Base-by-base conservation (phyloP, 1,284 basidiomycete species). In the Phellopilus nigrolimitatus region DNA sequence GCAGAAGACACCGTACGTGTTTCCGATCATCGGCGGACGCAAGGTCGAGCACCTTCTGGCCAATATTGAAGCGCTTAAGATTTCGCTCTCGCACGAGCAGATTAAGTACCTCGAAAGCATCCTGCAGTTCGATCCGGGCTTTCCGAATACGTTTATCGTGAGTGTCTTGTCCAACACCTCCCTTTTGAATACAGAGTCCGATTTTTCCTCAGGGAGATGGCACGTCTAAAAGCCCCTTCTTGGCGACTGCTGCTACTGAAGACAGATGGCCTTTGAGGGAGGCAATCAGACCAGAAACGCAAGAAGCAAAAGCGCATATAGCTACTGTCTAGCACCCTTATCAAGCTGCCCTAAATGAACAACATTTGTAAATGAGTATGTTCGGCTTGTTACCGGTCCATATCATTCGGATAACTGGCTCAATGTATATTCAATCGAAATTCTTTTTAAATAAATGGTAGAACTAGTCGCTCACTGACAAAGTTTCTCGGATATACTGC, bases 41-140 rank as follows among this genome's bases (percentile, higher is more conserved):
- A 65, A 62, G 53, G 44, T 64, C 42, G 51, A 60, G 49, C 62
- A 62, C 43, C 54, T 66, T 4, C 41, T 59, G 28, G 62, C 58
- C 43, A 65, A 65, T 51, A 61, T 65, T 47, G 51, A 59, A 17
- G 61, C 58, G n/a, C 58, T 65, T 19, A 45, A 50, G 17, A 56
- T 65, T n/a, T n/a, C n/a, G n/a, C n/a, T n/a, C n/a, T n/a, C n/a
- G n/a, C n/a, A n/a, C n/a, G n/a, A n/a, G n/a, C 53, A 64, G 15
- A 57, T 62, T 27, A 36, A 56, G 43, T 53, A 49, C 25, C 40
- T 59, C 15, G 58, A 59, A 39, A 52, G 51, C 13, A 44, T 57
- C 2, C 8, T 57, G 1, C 56, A 54, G 8, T 65, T 64, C 56
- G 60, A 65, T 34, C 54, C 30, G 4, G 53, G 53, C 2, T 67